Conservation (phyloP, 768 basidiomycete species). For the Russula abietina region DNA sequence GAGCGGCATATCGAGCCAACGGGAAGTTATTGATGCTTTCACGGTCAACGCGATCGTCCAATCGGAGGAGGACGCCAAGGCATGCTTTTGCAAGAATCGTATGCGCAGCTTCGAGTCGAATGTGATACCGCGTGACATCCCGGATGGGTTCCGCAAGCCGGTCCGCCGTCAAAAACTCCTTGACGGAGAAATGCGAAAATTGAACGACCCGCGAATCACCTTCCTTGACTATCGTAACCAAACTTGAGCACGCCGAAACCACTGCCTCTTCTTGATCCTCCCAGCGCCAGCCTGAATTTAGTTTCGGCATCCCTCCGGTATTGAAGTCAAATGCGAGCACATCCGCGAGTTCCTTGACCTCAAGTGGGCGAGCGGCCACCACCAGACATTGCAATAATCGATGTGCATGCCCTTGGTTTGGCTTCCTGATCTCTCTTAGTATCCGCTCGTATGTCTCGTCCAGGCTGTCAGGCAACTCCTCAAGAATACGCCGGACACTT, state of each 20-base stretch:
- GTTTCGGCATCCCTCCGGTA: neutral
- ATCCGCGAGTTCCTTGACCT: neutral
- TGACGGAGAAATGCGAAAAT: conserved; percentile 7
- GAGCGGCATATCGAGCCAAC: neutral
- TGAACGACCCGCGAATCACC: neutral
- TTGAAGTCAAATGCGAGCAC: neutral
- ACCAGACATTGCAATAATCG: conserved; percentile 9
- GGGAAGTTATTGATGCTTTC: neutral
- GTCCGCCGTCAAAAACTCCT: neutral
- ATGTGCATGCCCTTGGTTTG: neutral
- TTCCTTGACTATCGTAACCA: neutral
- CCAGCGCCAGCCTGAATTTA: neutral
- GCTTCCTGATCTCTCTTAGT: neutral
- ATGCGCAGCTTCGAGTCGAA: neutral
- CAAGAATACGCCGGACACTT: neutral
- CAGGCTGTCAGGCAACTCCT: neutral
- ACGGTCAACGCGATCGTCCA: neutral
- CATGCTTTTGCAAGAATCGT: neutral
- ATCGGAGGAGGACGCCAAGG: neutral
- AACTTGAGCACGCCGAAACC: conserved; percentile 1
- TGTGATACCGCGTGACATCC: neutral
- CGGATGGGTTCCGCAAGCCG: neutral
- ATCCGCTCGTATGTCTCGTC: conserved; percentile 11
- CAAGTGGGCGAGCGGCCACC: neutral
- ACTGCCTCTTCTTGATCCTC: neutral